phyloP scores from a whole-genome alignment of 2,329 filamentous ascomycete species.

The Gnomoniopsis sp. region DNA sequence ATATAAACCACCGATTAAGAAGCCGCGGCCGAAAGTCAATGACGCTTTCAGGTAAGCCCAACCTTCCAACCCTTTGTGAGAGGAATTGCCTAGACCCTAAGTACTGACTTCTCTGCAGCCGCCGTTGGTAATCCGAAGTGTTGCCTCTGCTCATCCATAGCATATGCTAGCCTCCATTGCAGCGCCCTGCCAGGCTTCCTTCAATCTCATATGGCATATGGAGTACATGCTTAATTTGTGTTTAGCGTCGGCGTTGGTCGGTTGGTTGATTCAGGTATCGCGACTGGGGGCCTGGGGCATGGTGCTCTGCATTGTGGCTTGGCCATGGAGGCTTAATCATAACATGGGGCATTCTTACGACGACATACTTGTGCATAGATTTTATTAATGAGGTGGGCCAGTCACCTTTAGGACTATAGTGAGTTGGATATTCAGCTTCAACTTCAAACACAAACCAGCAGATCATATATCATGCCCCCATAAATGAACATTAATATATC shows the following conservation, averaged over 20 bases:
- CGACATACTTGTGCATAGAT: too few species aligned
- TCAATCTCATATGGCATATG: neutral
- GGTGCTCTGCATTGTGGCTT: too few species aligned
- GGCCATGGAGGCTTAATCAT: neutral
- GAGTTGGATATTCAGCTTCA: too few species aligned
- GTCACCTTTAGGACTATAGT: too few species aligned
- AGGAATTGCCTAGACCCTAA: neutral
- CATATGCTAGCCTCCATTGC: neutral
- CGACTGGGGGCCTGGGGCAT: too few species aligned
- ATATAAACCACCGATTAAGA: slow-evolving; percentile 6
- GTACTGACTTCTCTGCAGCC: neutral
- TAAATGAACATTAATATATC: too few species aligned
- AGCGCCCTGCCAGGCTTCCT: neutral
- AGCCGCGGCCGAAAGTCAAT: slow-evolving; percentile 9
- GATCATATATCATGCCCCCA: too few species aligned
- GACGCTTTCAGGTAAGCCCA: slow-evolving; percentile 16
- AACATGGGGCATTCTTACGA: too few species aligned
- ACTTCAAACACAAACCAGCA: too few species aligned
- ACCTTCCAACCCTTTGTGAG: too few species aligned
- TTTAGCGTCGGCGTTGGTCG: neutral
- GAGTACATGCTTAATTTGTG: neutral
- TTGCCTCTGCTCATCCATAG: neutral
- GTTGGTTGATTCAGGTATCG: neutral
- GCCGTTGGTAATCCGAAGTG: slow-evolving; percentile 1
- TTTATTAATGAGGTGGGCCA: too few species aligned